Evolutionary conservation across 768 basidiomycete genomes (phyloP).

Genomic region (Amanita rubescens): DNA sequence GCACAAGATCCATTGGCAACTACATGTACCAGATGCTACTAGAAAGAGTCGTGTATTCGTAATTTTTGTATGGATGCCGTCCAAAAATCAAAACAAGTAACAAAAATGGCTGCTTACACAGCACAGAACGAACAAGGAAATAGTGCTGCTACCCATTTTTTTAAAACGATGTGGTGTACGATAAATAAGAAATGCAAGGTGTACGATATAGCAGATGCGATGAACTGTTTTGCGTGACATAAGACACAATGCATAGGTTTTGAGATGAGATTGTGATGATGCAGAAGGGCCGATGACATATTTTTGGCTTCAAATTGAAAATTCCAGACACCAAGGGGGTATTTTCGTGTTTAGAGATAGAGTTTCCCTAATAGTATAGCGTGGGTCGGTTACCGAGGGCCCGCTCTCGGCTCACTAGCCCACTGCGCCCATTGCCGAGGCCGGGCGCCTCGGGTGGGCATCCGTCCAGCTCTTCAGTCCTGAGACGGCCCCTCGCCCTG

Average conservation of each 20-base stretch:
- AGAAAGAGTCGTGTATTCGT: not conserved
- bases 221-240: slow-evolving; percentile 1
- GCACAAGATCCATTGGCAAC: not conserved
- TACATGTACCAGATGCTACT: not conserved
- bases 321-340: not conserved
- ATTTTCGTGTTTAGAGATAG: not conserved
- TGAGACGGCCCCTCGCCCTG: slow-evolving; percentile 45
- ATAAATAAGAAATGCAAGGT: not conserved
- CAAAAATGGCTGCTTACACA: not conserved
- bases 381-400: slow-evolving; percentile 3
- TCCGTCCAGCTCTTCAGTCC: slow-evolving; percentile 46
- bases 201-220: slow-evolving; percentile 3
- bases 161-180: not conserved
- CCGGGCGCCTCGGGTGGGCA: slow-evolving; percentile 47
- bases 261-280: not conserved
- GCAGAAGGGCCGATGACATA: not conserved
- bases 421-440: slow-evolving; percentile 58
- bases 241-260: not conserved
- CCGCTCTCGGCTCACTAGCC: slow-evolving; percentile 41
- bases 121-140: not conserved
- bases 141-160: no score
- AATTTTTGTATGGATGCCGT: not conserved
- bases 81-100: not conserved
- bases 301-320: not conserved
- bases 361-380: slow-evolving; percentile 4